Evolutionary conservation across 1,284 basidiomycete genomes (phyloP).

Genomic region (Boletellus dicymbophilus): DNA sequence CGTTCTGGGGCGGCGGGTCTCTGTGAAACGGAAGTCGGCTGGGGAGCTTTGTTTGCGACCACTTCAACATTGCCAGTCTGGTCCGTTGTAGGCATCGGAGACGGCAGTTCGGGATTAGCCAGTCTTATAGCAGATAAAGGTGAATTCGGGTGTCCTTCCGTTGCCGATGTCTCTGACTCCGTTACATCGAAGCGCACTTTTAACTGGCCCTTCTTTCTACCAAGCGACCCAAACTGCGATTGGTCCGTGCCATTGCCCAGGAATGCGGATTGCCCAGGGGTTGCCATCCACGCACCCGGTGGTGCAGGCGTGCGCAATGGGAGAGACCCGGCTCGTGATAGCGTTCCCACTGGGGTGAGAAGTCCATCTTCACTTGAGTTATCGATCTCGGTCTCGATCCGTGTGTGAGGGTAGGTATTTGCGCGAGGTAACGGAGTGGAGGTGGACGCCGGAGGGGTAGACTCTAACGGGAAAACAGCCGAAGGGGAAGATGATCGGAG

Average conservation of each 20-base stretch:
- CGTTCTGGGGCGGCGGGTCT: slow-evolving; percentile 20
- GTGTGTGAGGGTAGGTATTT: slow-evolving; percentile 25
- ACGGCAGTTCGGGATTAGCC: slow-evolving; percentile 23
- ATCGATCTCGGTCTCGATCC: slow-evolving; percentile 15
- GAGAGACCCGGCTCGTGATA: slow-evolving; percentile 45
- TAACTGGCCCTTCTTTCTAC: slow-evolving; percentile 40
- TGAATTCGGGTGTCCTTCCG: slow-evolving; percentile 34
- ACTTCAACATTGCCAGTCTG: neutral
- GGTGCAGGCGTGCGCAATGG: slow-evolving; percentile 62
- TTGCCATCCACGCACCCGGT: slow-evolving; percentile 70
- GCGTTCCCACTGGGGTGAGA: slow-evolving; percentile 45
- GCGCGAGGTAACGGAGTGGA: slow-evolving; percentile 27
- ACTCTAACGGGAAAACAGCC: slow-evolving; percentile 33
- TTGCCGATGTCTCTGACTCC: slow-evolving; percentile 38
- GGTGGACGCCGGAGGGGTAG: slow-evolving; percentile 32
- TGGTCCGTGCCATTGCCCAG: slow-evolving; percentile 22
- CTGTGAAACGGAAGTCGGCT: neutral
- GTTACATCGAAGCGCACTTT: slow-evolving; percentile 72
- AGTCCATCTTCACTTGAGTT: slow-evolving; percentile 32
- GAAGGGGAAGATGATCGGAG: slow-evolving; percentile 21
- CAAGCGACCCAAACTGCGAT: slow-evolving; percentile 34
- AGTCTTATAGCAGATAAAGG: slow-evolving; percentile 31
- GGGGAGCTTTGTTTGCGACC: slow-evolving; percentile 1
- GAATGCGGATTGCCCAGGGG: slow-evolving; percentile 46
- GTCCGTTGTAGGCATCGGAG: neutral